Percentiles rank a stretch among this genome's conserved stretches.
Conservation (phyloP, 345 rosid species). For the Theobroma cacao region DNA sequence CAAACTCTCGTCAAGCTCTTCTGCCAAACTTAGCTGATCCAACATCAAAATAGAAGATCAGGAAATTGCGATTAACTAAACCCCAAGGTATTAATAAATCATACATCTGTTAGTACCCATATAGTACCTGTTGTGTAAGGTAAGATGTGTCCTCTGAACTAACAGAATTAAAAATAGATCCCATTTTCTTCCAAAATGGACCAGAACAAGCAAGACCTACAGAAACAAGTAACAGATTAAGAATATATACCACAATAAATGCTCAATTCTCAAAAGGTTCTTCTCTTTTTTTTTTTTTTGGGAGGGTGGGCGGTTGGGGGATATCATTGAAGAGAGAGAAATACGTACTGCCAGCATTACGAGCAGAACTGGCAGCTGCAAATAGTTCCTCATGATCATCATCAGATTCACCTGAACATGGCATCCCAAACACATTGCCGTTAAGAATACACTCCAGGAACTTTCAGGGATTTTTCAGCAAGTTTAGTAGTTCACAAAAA, state of each 20-base stretch:
- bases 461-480: not conserved
- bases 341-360: slow-evolving; percentile 60
- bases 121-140: slow-evolving; percentile 77
- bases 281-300: not conserved
- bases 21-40: slow-evolving; percentile 60
- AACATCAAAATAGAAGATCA: slow-evolving; percentile 18
- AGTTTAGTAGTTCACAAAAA: not conserved
- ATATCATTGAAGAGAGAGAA: slow-evolving; percentile 9
- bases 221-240: slow-evolving; percentile 18
- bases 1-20: slow-evolving; percentile 70
- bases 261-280: not conserved
- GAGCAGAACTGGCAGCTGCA: slow-evolving; percentile 81
- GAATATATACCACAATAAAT: not conserved
- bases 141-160: slow-evolving; percentile 59
- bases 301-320: not conserved
- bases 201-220: slow-evolving; percentile 71
- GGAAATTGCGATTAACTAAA: slow-evolving; percentile 16
- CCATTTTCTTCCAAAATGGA: slow-evolving; percentile 89
- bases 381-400: slow-evolving; percentile 84
- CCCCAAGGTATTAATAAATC: slow-evolving; percentile 12
- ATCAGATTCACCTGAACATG: slow-evolving; percentile 72
- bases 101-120: slow-evolving; percentile 11
- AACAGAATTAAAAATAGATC: slow-evolving; percentile 58
- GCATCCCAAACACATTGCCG: slow-evolving; percentile 5
- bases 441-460: not conserved